Conservation (phyloP, 2,329 filamentous ascomycete species). For the Fusarium sp. region DNA sequence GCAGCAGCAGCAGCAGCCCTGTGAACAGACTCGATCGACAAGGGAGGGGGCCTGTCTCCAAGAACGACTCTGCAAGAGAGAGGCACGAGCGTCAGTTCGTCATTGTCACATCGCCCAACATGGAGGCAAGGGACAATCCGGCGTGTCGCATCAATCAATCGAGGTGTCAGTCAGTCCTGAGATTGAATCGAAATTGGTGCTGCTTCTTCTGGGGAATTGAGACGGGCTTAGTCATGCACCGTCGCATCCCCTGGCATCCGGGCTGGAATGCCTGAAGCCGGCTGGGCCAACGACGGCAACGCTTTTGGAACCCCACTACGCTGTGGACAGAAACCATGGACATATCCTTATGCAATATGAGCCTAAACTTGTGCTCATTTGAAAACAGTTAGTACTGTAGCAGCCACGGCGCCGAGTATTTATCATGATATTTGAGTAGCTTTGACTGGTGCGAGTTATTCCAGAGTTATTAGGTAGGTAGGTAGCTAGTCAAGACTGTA, state of each 20-base stretch:
- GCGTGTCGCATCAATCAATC: too few relatives aligned
- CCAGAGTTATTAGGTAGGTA: too few relatives aligned
- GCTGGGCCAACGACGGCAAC: slow-evolving; percentile 18
- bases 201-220: neutral
- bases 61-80: neutral
- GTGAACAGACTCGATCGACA: neutral
- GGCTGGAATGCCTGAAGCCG: slow-evolving; percentile 12
- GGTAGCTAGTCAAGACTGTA: too few relatives aligned
- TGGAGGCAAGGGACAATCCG: slow-evolving; percentile 8
- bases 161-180: slow-evolving; percentile 16
- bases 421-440: too few relatives aligned
- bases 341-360: neutral
- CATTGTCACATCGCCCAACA: slow-evolving; percentile 10
- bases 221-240: slow-evolving; percentile 15
- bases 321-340: too few relatives aligned
- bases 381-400: too few relatives aligned
- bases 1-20: too few relatives aligned
- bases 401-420: too few relatives aligned
- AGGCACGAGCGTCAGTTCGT: slow-evolving; percentile 22
- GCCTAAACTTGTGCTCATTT: too few relatives aligned
- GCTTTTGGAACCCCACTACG: slow-evolving; percentile 18
- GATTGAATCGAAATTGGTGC: slow-evolving; percentile 7
- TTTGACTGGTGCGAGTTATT: too few relatives aligned
- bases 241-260: neutral
- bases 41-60: slow-evolving; percentile 4